These are phyloP conservation scores for Clitopilus hobsonii DNA, from an alignment of 768 basidiomycete genomes.

Conservation along the genomic window DNA sequence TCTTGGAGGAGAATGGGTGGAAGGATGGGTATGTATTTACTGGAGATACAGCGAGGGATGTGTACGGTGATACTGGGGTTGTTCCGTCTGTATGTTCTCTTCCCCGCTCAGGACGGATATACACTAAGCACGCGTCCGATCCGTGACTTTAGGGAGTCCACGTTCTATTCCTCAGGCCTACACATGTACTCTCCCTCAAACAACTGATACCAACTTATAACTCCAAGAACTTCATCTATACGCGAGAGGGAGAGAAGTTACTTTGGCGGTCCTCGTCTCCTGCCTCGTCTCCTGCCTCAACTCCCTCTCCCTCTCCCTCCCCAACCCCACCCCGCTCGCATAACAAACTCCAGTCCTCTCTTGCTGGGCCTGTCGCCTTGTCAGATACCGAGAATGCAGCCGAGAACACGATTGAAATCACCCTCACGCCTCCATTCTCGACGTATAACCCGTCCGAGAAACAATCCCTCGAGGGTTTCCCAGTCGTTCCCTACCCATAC, in stretches of 20 bases:
- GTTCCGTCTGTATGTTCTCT: background rate
- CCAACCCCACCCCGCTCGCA: too few relatives aligned
- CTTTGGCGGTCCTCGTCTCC: background rate
- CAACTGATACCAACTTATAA: background rate
- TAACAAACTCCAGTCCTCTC: too few relatives aligned
- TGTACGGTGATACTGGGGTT: background rate
- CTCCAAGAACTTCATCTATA: background rate
- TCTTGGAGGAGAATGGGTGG: background rate
- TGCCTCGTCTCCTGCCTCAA: too few relatives aligned
- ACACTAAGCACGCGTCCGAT: background rate
- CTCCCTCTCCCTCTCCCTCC: too few relatives aligned
- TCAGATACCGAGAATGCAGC: too few relatives aligned
- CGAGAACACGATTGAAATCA: background rate
- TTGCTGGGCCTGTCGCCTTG: too few relatives aligned
- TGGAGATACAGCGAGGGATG: background rate
- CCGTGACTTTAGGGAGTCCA: background rate
- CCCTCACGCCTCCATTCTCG: background rate
- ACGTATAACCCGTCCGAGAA: background rate
- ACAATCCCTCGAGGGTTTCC: slow-evolving; percentile 3
- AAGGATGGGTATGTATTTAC: background rate
- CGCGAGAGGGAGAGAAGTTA: background rate
- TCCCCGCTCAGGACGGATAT: too few relatives aligned
- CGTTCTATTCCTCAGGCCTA: background rate
- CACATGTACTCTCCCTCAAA: background rate
- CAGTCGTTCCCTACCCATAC: slow-evolving; percentile 9